A percentile compares a stretch with the other conserved stretches of the same genome.
Conservation (phyloP, 331 rosid genomes). For the Prunus yedoensis region DNA sequence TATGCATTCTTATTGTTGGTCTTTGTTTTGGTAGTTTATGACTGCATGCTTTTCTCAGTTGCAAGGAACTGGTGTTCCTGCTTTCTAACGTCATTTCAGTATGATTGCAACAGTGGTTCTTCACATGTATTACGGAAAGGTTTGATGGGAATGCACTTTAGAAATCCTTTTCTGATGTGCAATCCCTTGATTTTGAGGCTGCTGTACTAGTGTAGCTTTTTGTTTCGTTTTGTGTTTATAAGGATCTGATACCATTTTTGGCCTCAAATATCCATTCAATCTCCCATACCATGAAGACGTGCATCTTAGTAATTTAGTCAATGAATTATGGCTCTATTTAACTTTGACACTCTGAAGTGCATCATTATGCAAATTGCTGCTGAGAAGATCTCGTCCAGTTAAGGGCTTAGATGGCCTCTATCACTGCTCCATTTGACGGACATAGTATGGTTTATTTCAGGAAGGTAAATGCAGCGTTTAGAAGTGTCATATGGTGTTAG, state of each 20-base stretch:
- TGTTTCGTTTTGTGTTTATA: slow-evolving; percentile 14
- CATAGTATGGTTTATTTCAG: slow-evolving; percentile 87
- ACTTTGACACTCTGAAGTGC: slow-evolving; percentile 83
- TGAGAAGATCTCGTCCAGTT: slow-evolving; percentile 96
- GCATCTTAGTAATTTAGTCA: slow-evolving; percentile 54
- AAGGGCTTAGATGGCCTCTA: slow-evolving; percentile 98
- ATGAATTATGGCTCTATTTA: slow-evolving; percentile 66
- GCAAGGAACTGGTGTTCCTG: slow-evolving; percentile 52
- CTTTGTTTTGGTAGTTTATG: slow-evolving; percentile 43
- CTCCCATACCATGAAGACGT: slow-evolving; percentile 36
- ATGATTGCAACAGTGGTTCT: slow-evolving; percentile 81
- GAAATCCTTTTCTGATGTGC: slow-evolving; percentile 56
- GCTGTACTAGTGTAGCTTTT: slow-evolving; percentile 38
- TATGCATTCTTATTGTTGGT: slow-evolving; percentile 24
- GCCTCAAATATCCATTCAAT: slow-evolving; percentile 18
- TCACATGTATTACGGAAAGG: slow-evolving; percentile 74
- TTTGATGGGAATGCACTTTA: slow-evolving; percentile 73
- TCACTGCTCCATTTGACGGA: slow-evolving; percentile 95
- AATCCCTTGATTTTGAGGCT: slow-evolving; percentile 59
- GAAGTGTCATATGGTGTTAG: slow-evolving; percentile 93
- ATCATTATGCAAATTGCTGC: slow-evolving; percentile 99
- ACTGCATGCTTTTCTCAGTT: slow-evolving; percentile 38
- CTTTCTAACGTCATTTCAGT: slow-evolving; percentile 75
- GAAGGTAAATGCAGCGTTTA: slow-evolving; percentile 99
- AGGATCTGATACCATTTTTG: slow-evolving; percentile 28